Evolutionary conservation across 768 basidiomycete species (phyloP).

Genomic region (Boletus pseudopeckii): DNA sequence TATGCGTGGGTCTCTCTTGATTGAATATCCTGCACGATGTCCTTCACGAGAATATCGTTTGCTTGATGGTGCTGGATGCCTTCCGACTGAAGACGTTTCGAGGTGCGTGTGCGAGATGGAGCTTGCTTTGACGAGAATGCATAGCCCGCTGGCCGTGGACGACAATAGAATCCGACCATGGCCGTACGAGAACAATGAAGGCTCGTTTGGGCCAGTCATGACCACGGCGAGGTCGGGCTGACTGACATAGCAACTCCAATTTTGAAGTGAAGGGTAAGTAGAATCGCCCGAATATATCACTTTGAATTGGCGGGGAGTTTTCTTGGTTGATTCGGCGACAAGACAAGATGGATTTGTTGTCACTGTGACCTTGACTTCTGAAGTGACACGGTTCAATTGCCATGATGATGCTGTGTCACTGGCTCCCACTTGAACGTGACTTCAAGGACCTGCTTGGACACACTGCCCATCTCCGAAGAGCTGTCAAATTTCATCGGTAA

Average conservation of each 20-base stretch:
- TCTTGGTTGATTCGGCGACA: not conserved
- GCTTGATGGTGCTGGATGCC: not conserved
- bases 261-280: not conserved
- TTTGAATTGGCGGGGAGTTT: not conserved
- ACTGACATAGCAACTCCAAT: not conserved
- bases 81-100: not conserved
- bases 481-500: not conserved
- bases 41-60: not conserved
- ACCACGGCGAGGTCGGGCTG: not conserved
- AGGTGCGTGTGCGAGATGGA: not conserved
- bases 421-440: too few species aligned
- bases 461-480: conserved; percentile 1
- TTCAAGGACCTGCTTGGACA: not conserved
- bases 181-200: not conserved
- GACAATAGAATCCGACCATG: not conserved
- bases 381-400: not conserved
- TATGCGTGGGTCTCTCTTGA: not conserved
- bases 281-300: not conserved
- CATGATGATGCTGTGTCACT: not conserved
- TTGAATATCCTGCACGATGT: not conserved
- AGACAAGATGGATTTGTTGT: not conserved
- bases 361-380: too few species aligned
- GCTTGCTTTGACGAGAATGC: not conserved
- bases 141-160: not conserved
- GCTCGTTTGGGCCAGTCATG: not conserved